These are phyloP conservation scores for Dorcoceras hygrometricum DNA, from an alignment of 257 asterid species.

Conservation along the genomic window DNA sequence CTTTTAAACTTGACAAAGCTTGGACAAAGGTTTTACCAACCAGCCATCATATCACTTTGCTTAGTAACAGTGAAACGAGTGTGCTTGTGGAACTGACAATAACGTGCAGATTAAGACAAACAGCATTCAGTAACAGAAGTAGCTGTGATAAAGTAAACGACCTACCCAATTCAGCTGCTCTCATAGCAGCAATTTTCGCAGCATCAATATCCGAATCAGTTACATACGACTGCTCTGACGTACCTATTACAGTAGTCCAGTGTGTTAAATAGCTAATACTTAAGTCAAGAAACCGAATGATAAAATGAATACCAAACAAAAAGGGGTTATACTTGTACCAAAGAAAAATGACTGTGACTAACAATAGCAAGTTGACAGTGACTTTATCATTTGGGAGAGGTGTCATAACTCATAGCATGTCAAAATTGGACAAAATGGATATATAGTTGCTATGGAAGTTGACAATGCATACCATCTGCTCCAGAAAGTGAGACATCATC, in stretches of 20 bases:
- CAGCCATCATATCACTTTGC: neutral
- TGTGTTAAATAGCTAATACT: conserved; percentile 22
- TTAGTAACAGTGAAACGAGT: neutral
- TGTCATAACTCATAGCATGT: conserved; percentile 5
- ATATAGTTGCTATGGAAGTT: conserved; percentile 3
- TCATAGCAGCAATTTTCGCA: conserved; percentile 91
- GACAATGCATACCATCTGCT: conserved; percentile 40
- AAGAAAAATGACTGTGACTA: neutral
- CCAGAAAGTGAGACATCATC: conserved; percentile 30
- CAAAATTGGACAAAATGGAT: neutral
- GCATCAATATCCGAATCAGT: conserved; percentile 87
- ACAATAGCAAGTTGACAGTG: neutral
- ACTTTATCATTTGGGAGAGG: neutral
- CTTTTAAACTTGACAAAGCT: neutral
- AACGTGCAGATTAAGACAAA: neutral
- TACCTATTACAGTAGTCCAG: conserved; percentile 31
- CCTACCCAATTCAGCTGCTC: conserved; percentile 91
- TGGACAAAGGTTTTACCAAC: neutral
- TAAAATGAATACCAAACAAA: neutral
- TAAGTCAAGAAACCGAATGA: neutral
- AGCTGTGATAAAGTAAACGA: neutral
- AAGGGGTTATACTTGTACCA: neutral
- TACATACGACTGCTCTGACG: conserved; percentile 52
- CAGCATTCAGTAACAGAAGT: neutral
- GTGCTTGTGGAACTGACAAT: neutral